phyloP scores from a whole-genome alignment of 257 asterid genomes.

The Scutellaria barbata region DNA sequence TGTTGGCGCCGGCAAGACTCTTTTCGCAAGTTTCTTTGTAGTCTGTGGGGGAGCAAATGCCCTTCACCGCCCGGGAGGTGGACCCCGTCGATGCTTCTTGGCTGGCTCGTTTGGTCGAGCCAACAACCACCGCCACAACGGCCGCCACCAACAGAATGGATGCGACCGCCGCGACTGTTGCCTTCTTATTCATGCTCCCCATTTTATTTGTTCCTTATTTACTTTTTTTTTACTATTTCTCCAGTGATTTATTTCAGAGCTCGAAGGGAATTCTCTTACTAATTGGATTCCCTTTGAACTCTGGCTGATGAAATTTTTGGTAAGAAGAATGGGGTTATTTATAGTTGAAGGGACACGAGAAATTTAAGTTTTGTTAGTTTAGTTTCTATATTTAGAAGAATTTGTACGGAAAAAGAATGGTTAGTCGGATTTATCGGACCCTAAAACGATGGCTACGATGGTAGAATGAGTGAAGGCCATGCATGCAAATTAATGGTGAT shows the following conservation, averaged over 20 bases:
- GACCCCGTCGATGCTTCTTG: not conserved
- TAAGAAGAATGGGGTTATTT: not conserved
- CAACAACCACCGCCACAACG: constrained; percentile 45
- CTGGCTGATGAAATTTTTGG: constrained; percentile 10
- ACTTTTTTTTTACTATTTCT: not conserved
- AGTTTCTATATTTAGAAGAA: constrained; percentile 16
- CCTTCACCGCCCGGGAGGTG: constrained; percentile 43
- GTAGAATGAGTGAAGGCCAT: not conserved
- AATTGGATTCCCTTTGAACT: constrained; percentile 21
- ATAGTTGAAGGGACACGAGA: not conserved
- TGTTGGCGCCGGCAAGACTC: constrained; percentile 55
- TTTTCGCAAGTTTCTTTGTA: constrained; percentile 57
- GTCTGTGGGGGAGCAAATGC: constrained; percentile 63
- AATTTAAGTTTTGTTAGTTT: not conserved
- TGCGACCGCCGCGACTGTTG: not conserved
- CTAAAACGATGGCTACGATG: not conserved
- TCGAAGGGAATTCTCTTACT: constrained; percentile 5
- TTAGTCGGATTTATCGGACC: not conserved
- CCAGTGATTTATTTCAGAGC: constrained; percentile 29
- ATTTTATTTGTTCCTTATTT: not conserved
- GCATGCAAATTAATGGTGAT: constrained; percentile 8
- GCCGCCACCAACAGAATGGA: constrained; percentile 52
- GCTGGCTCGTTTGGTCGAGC: not conserved
- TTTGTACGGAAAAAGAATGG: not conserved
- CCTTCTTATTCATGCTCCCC: not conserved